Evolutionary conservation across 495 filamentous ascomycete genomes (phyloP).

Genomic region (Penicillium roqueforti): DNA sequence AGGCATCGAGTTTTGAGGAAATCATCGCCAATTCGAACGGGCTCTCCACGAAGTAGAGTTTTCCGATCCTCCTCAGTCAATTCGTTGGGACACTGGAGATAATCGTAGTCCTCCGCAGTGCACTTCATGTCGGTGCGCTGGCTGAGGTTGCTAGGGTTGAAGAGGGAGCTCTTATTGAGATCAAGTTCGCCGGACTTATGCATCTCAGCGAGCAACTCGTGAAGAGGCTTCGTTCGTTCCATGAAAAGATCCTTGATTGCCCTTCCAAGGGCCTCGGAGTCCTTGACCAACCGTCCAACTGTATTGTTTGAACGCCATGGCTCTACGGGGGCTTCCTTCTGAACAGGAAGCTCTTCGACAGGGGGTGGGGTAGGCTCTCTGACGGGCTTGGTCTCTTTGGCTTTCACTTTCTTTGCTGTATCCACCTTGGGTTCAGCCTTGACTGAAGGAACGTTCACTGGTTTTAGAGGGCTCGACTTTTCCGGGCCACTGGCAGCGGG

Average conservation of each 20-base stretch:
- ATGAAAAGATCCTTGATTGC: conserved; percentile 39
- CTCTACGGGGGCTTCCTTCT: conserved; percentile 27
- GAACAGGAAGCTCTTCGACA: conserved; percentile 30
- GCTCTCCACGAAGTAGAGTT: conserved; percentile 38
- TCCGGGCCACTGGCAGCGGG: conserved; percentile 31
- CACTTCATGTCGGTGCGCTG: conserved; percentile 51
- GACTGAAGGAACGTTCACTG: conserved; percentile 20
- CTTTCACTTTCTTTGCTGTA: conserved; percentile 32
- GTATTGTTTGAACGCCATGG: conserved; percentile 44
- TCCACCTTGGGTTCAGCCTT: conserved; percentile 29
- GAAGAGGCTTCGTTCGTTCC: conserved; percentile 39
- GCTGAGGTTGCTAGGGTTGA: conserved; percentile 50
- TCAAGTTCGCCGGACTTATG: conserved; percentile 47
- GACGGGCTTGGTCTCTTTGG: conserved; percentile 32
- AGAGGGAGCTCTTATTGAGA: conserved; percentile 48
- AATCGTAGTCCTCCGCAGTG: conserved; percentile 42
- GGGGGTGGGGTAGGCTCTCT: conserved; percentile 27
- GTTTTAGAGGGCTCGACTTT: conserved; percentile 33
- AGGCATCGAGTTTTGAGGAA: conserved; percentile 48
- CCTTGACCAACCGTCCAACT: conserved; percentile 38
- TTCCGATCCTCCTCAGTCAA: conserved; percentile 42
- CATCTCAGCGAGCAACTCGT: conserved; percentile 46
- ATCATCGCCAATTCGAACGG: conserved; percentile 33
- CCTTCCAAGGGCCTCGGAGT: conserved; percentile 33
- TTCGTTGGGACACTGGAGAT: conserved; percentile 34